Evolutionary conservation across 2,329 filamentous ascomycete species (phyloP).

Genomic region (Paraphoma chrysanthemicola): DNA sequence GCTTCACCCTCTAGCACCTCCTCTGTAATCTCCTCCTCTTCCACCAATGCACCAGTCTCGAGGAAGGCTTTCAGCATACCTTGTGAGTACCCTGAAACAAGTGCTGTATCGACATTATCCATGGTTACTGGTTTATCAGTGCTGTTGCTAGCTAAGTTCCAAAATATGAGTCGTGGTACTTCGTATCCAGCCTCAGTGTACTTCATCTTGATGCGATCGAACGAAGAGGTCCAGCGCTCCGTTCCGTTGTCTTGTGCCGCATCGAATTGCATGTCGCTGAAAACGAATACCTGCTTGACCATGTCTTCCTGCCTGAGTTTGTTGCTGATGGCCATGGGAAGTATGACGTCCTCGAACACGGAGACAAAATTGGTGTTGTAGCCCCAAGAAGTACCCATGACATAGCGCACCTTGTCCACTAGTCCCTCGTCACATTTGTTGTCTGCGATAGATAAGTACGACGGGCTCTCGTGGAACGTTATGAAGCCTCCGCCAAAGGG

Average conservation of each 20-base stretch:
- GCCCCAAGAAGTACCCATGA: conserved; percentile 48
- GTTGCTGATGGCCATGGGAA: conserved; percentile 61
- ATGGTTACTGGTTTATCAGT: conserved; percentile 59
- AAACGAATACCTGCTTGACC: conserved; percentile 67
- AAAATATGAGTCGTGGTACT: conserved; percentile 65
- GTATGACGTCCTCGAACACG: conserved; percentile 62
- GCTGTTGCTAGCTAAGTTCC: conserved; percentile 61
- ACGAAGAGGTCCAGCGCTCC: conserved; percentile 54
- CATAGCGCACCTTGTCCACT: conserved; percentile 49
- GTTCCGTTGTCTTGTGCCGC: conserved; percentile 22
- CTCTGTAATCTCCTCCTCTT: conserved; percentile 49
- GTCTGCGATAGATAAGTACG: conserved; percentile 52
- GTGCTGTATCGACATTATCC: conserved; percentile 54
- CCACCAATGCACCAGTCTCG: conserved; percentile 56
- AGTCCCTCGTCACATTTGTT: conserved; percentile 44
- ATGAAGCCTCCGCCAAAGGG: conserved; percentile 65
- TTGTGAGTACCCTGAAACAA: conserved; percentile 66
- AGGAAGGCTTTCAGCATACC: conserved; percentile 65
- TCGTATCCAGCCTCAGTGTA: not conserved
- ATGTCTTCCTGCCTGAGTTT: conserved; percentile 63
- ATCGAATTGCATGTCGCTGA: conserved; percentile 69
- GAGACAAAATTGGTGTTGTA: conserved; percentile 61
- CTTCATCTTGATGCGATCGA: conserved; percentile 56
- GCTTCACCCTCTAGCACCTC: conserved; percentile 44
- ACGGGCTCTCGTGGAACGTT: conserved; percentile 57